Conservation (phyloP, 2,329 filamentous ascomycete species). For the Grosmannia huntii region DNA sequence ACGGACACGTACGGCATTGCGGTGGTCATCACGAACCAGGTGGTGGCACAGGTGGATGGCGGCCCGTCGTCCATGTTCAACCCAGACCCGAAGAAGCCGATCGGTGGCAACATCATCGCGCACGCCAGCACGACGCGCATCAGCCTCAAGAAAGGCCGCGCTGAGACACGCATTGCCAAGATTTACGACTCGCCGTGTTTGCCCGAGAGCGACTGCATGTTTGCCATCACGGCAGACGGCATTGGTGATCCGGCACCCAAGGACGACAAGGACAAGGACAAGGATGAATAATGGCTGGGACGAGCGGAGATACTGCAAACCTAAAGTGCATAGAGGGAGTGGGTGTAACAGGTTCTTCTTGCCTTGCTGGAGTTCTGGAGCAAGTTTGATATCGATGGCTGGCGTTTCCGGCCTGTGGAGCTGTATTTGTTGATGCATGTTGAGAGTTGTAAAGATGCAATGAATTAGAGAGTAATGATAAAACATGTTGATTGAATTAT, state of each 20-base stretch:
- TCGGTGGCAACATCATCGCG: slow-evolving; percentile 97
- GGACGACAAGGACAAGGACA: slow-evolving; percentile 61
- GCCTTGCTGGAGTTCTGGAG: not conserved
- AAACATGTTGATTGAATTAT: not conserved
- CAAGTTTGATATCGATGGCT: not conserved
- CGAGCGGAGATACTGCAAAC: not conserved
- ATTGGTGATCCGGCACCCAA: slow-evolving; percentile 94
- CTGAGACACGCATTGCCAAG: slow-evolving; percentile 93
- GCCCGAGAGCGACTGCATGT: slow-evolving; percentile 90
- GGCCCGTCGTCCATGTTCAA: slow-evolving; percentile 98
- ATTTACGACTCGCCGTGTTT: slow-evolving; percentile 98
- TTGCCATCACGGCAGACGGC: slow-evolving; percentile 93
- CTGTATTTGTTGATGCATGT: not conserved
- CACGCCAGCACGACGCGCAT: slow-evolving; percentile 92
- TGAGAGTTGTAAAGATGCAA: not conserved
- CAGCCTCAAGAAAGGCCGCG: slow-evolving; percentile 89
- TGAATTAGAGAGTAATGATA: not conserved
- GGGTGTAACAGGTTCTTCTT: not conserved
- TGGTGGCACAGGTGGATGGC: slow-evolving; percentile 95
- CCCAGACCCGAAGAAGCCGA: slow-evolving; percentile 96
- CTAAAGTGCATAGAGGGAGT: not conserved
- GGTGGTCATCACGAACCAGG: slow-evolving; percentile 97
- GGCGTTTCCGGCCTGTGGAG: not conserved
- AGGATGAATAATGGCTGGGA: not conserved
- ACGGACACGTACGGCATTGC: slow-evolving; percentile 86